A percentile compares a stretch with the other conserved stretches of the same genome.
Evolutionary conservation across 164 flowering plant species (phyloP).

Genomic region (Berberis vulgaris): DNA sequence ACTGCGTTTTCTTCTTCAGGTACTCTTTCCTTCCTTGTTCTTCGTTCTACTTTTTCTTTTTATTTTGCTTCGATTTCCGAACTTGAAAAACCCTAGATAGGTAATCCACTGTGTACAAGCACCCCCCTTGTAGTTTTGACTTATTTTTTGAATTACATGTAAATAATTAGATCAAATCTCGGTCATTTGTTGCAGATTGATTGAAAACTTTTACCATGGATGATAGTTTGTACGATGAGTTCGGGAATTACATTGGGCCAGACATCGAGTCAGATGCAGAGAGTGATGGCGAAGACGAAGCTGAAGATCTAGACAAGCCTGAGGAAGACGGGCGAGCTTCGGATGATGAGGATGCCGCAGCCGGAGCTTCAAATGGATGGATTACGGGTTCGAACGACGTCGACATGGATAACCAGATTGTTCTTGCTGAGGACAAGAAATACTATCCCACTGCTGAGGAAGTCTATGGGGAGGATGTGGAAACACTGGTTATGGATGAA

Average conservation of each 20-base stretch:
- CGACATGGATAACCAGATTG: conserved; percentile 90
- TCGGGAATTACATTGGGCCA: conserved; percentile 98
- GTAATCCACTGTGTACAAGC: too few species aligned
- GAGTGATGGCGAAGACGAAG: conserved; percentile 49
- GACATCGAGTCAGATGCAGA: conserved; percentile 94
- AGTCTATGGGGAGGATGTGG: conserved; percentile 96
- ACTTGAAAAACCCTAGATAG: too few species aligned
- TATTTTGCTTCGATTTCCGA: too few species aligned
- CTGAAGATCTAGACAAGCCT: conserved; percentile 30
- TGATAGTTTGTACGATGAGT: conserved; percentile 90
- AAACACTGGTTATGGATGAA: conserved; percentile 96
- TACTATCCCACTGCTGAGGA: conserved; percentile 94
- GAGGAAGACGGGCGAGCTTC: conserved; percentile 31
- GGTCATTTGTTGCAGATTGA: too few species aligned
- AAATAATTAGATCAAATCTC: too few species aligned
- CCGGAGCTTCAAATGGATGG: conserved; percentile 69
- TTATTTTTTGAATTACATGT: too few species aligned
- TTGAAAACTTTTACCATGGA: conserved; percentile 39
- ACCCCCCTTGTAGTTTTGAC: too few species aligned
- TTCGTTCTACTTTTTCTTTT: too few species aligned
- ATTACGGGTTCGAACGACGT: conserved; percentile 63
- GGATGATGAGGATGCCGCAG: conserved; percentile 38
- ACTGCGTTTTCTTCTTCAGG: too few species aligned
- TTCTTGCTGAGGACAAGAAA: conserved; percentile 95
- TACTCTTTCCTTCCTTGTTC: too few species aligned